Evolutionary conservation across 2,329 filamentous ascomycete genomes (phyloP).

Genomic region (Penicillium sp.): DNA sequence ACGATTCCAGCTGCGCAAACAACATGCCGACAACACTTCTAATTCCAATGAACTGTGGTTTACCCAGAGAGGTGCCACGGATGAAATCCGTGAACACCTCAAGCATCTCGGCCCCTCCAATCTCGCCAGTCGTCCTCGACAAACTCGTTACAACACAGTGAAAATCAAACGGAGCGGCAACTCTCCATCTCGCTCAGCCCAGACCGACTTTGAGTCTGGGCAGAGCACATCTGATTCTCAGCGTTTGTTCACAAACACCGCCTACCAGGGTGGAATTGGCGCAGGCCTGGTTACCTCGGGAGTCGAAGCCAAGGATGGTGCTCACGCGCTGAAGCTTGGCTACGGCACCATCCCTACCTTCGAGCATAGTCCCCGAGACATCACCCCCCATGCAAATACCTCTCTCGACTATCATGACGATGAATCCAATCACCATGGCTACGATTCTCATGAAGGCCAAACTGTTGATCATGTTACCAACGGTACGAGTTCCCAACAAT

Average conservation of each 20-base stretch:
- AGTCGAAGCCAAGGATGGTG: constrained; percentile 62
- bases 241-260: constrained; percentile 29
- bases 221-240: constrained; percentile 45
- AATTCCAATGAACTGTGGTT: constrained; percentile 31
- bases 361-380: neutral
- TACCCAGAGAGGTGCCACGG: constrained; percentile 51
- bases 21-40: constrained; percentile 28
- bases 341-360: constrained; percentile 50
- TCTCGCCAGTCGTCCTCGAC: constrained; percentile 57
- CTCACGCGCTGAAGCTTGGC: constrained; percentile 57
- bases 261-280: constrained; percentile 53
- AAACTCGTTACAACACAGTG: constrained; percentile 61
- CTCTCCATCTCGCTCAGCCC: constrained; percentile 33
- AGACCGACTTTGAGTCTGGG: constrained; percentile 35
- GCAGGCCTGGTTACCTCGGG: constrained; percentile 55
- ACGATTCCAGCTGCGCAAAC: constrained; percentile 41
- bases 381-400: neutral
- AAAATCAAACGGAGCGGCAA: constrained; percentile 61
- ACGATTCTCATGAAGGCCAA: neutral
- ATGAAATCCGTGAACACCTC: constrained; percentile 58
- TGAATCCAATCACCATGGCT: neutral
- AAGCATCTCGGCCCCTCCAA: constrained; percentile 66
- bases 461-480: constrained; percentile 24
- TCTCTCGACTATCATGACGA: neutral
- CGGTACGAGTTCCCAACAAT: constrained; percentile 20